These are phyloP conservation scores for Colletotrichum coccodes DNA, from an alignment of 2,329 filamentous ascomycete genomes.

Conservation along the genomic window DNA sequence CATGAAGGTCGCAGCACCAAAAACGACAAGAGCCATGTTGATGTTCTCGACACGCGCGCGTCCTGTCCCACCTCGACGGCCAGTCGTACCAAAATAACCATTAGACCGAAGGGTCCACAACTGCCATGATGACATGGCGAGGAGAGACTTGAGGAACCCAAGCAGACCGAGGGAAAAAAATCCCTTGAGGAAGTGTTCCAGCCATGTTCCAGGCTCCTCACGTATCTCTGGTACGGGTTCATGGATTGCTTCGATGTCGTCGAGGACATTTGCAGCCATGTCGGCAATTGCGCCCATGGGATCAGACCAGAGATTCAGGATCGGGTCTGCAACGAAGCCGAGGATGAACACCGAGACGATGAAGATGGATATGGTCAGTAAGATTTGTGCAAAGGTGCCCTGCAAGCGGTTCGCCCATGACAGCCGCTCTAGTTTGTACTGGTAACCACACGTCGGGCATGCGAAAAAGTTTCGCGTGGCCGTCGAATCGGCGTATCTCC, in stretches of 20 bases:
- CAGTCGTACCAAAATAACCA: slow-evolving; percentile 62
- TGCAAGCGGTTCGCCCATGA: slow-evolving; percentile 77
- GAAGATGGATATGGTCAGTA: slow-evolving; percentile 78
- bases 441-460: slow-evolving; percentile 88
- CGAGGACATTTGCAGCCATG: slow-evolving; percentile 57
- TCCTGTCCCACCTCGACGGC: slow-evolving; percentile 70
- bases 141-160: slow-evolving; percentile 83
- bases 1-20: slow-evolving; percentile 84
- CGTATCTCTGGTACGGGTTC: slow-evolving; percentile 47
- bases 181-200: slow-evolving; percentile 87
- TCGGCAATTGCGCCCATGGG: slow-evolving; percentile 72
- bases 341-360: slow-evolving; percentile 80
- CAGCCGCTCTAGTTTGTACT: slow-evolving; percentile 82
- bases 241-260: slow-evolving; percentile 49
- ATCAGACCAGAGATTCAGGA: slow-evolving; percentile 89
- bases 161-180: slow-evolving; percentile 89
- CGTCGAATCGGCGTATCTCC: slow-evolving; percentile 79
- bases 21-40: slow-evolving; percentile 80
- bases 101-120: slow-evolving; percentile 79
- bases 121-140: slow-evolving; percentile 79
- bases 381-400: slow-evolving; percentile 73
- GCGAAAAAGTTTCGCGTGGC: slow-evolving; percentile 80
- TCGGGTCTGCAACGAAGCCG: slow-evolving; percentile 92
- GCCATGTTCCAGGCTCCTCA: slow-evolving; percentile 72
- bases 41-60: slow-evolving; percentile 82